Base-by-base conservation (phyloP, 2,329 filamentous ascomycete species). In the Trichoderma koningii region DNA sequence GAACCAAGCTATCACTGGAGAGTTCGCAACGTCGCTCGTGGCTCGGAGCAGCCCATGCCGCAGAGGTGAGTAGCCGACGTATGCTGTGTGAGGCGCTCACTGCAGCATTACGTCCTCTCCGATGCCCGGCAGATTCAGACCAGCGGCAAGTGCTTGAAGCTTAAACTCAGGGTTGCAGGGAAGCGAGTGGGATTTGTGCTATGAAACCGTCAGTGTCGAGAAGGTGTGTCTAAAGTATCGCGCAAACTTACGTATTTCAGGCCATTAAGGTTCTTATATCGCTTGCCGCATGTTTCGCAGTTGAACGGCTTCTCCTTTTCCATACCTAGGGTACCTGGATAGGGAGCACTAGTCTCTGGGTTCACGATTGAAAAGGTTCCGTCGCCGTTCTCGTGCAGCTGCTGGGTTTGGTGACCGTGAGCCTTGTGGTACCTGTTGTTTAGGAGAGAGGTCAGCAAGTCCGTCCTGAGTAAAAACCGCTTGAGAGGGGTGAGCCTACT, bases 261-360 rank as follows among this genome's bases (percentile, higher is more conserved):
- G 7, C 95, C 95, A 78, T 99, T 99, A 67, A 99, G 79, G 75
- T 99, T 99, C 87, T 99, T 99, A 81, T 99, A 99, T 60, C 95
- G 90, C 82, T 99, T 99, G 72, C 94, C 93, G 75, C 95, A 99
- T 12, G 93, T 90, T 69, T 98, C 93, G 77, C 95, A 99, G 74
- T 93, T 93, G 76, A 98, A 98, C 3, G 95, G 95, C 81, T 99
- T 99, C 81, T 98, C 94, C 77, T 98, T 99, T 80, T 99, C 95
- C 95, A 99, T 99, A n/a, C 95, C 95, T 42, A 97, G 82, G 1
- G 95, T 98, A 38, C 95, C 95, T 0, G 95, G 95, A 70, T 98
- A 99, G 0, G 95, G 95, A 1, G 92, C 87, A 30, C 91, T 95
- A 0, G 95, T 98, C 74, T 97, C 91, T 0, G 95, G 95, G 72